phyloP scores from a whole-genome alignment of 2,329 filamentous ascomycete species.

The Fusarium coicis region DNA sequence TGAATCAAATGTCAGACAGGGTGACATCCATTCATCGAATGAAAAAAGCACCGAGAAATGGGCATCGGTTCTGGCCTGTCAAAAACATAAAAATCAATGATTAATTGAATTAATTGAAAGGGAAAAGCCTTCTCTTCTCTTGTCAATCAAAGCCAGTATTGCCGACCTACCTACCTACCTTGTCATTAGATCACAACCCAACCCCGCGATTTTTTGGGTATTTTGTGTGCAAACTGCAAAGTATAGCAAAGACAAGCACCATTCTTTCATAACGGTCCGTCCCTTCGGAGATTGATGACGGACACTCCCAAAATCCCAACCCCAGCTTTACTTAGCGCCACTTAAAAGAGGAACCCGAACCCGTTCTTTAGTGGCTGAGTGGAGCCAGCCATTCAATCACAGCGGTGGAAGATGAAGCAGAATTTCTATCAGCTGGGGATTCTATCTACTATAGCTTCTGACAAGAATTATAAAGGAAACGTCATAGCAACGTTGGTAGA shows the following conservation, averaged over 20 bases:
- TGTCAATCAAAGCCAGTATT: not conserved
- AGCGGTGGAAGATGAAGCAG: not conserved
- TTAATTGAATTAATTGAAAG: not conserved
- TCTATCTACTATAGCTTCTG: not conserved
- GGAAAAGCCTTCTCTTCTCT: not conserved
- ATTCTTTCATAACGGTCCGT: conserved; percentile 16
- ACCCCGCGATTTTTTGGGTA: conserved; percentile 25
- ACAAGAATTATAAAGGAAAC: not conserved
- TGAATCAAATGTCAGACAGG: conserved; percentile 31
- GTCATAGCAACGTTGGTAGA: not conserved
- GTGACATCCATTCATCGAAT: conserved; percentile 14
- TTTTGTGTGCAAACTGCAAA: not conserved
- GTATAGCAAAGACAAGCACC: not conserved
- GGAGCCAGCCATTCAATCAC: conserved; percentile 8
- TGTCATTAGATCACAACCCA: conserved; percentile 5
- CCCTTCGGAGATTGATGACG: conserved; percentile 11
- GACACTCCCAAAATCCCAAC: conserved; percentile 5
- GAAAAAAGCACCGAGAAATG: conserved; percentile 1
- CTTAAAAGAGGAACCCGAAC: conserved; percentile 20
- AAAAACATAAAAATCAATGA: not conserved
- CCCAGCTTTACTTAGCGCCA: conserved; percentile 12
- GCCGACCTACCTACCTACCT: too few species aligned
- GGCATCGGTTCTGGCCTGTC: not conserved
- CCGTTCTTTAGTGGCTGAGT: conserved; percentile 3
- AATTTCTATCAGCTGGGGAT: not conserved